phyloP scores from a whole-genome alignment of 2,329 filamentous ascomycete species.

The Eurotiales sp. region DNA sequence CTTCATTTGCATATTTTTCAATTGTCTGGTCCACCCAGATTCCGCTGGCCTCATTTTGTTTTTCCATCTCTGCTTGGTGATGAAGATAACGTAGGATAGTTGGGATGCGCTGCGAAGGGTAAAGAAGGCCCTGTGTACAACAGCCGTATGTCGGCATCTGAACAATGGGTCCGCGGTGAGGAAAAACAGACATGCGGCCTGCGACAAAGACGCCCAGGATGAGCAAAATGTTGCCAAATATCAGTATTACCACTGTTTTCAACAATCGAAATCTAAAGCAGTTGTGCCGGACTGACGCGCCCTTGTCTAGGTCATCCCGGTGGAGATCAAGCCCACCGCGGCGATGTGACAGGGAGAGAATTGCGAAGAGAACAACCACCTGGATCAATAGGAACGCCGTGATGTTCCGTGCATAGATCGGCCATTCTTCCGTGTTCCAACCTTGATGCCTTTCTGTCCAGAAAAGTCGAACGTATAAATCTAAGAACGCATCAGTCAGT shows the following conservation, averaged over 20 bases:
- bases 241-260: slow-evolving; percentile 22
- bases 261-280: slow-evolving; percentile 18
- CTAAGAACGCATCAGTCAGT: slow-evolving; percentile 12
- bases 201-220: slow-evolving; percentile 37
- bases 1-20: slow-evolving; percentile 40
- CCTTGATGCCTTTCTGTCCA: slow-evolving; percentile 44
- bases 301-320: neutral
- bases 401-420: slow-evolving; percentile 22
- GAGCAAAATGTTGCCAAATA: slow-evolving; percentile 25
- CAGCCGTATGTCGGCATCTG: slow-evolving; percentile 42
- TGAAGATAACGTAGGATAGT: neutral
- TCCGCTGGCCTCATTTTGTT: slow-evolving; percentile 29
- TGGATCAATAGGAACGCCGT: slow-evolving; percentile 28
- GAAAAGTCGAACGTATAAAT: slow-evolving; percentile 45
- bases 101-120: slow-evolving; percentile 29
- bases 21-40: slow-evolving; percentile 38
- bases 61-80: slow-evolving; percentile 19
- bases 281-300: neutral
- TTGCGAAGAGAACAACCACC: slow-evolving; percentile 15
- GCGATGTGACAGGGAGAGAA: slow-evolving; percentile 14
- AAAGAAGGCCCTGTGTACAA: slow-evolving; percentile 44
- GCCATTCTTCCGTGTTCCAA: slow-evolving; percentile 44
- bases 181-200: slow-evolving; percentile 36
- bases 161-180: slow-evolving; percentile 33
- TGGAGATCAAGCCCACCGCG: neutral